Base-by-base conservation (phyloP, 1,284 basidiomycete species). In the Malassezia vespertilionis region DNA sequence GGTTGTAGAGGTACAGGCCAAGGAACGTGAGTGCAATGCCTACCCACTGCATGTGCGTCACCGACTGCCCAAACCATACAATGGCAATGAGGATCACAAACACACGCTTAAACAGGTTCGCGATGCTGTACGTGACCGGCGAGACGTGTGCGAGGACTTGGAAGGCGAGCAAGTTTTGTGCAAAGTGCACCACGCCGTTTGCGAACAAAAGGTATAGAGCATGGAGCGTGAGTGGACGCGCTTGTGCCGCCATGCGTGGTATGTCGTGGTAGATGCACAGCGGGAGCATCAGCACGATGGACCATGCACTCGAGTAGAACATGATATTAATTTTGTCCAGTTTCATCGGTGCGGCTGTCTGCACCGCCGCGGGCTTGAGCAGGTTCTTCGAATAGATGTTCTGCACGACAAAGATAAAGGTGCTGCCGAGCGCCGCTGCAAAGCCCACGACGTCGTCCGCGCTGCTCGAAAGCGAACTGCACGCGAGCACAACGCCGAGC, bases 381-480 rank as follows among this genome's bases (percentile, higher is more conserved):
- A 97, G 82, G 76, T 95, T 96, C 74, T 99, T 99, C 78, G 91
- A 93, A 73, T 91, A 95, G 63, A 99, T 96, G 74, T 97, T 97
- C 58, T 90, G 90, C 52, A 85, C 86, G 40, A 99, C 93, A 69
- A 97, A 96, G 57, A 99, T 81, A 17, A 59, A 52, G 10, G 60
- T 58, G 17, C 48, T 46, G 15, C 49, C 54, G 14, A 63, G 41
- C 14, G 58, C 54, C 6, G 57, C 52, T 5, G 28, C 36, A 33
- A 65, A 58, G 2, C 57, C 59, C 10, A 57, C 54, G 10, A 57
- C 23, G 41, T 64, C 59, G 37, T 59, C 53, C n/a, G 27, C 33
- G 71, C 90, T 91, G 3, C 86, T 84, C 46, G 90, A 75, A 72
- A 93, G 88, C 65, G 87, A 89, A 11, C 88, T 89, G 72, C 85